phyloP scores from a whole-genome alignment of 306 rosid species.

The Quercus aquifolioides region DNA sequence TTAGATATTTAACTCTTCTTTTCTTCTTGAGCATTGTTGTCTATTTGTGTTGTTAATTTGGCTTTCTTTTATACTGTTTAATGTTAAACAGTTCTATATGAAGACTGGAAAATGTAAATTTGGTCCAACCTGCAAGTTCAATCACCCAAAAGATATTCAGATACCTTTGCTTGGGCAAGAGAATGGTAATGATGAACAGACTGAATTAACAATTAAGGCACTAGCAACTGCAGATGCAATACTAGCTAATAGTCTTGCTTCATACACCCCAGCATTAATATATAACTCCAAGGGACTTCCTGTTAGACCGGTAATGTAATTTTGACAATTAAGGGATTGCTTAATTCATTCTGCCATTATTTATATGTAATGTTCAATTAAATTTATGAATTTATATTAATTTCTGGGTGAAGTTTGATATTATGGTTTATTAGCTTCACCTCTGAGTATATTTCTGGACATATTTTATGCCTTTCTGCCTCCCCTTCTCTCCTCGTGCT shows the following conservation, averaged over 20 bases:
- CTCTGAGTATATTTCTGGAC: neutral
- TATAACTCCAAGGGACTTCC: conserved; percentile 96
- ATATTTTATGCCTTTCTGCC: neutral
- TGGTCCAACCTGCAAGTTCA: conserved; percentile 80
- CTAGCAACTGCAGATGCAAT: conserved; percentile 35
- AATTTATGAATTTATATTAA: neutral
- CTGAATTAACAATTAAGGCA: conserved; percentile 33
- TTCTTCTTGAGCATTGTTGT: conserved; percentile 17
- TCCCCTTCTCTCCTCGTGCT: neutral
- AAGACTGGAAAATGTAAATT: conserved; percentile 88
- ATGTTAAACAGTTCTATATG: conserved; percentile 74
- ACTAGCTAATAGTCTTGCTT: conserved; percentile 30
- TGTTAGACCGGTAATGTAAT: conserved; percentile 67
- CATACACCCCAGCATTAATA: conserved; percentile 50
- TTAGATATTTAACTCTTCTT: conserved; percentile 44
- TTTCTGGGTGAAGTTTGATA: neutral
- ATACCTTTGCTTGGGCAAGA: conserved; percentile 52
- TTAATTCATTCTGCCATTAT: neutral
- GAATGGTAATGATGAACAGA: conserved; percentile 39
- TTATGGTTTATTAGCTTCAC: neutral
- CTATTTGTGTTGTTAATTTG: conserved; percentile 2
- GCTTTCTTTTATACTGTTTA: neutral
- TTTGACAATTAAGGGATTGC: neutral
- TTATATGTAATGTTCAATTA: neutral
- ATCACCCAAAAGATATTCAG: conserved; percentile 86